Conservation (phyloP, 1,284 basidiomycete genomes). For the Paramarasmius palmivorus region DNA sequence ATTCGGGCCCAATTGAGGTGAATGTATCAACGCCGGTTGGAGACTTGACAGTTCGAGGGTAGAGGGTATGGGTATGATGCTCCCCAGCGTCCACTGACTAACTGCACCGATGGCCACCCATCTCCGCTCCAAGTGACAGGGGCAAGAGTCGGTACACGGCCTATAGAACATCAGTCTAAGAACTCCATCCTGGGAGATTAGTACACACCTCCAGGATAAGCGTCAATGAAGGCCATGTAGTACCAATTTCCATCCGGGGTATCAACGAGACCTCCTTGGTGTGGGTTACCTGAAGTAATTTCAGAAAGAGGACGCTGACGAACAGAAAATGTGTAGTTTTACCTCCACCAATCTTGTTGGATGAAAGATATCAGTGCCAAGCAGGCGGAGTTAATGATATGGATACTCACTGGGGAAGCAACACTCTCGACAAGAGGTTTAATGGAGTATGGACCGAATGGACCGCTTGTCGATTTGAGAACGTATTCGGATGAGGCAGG, state of each 20-base stretch:
- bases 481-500: constrained; percentile 15
- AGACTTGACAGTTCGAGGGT: constrained; percentile 10
- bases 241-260: constrained; percentile 17
- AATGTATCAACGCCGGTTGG: constrained; percentile 21
- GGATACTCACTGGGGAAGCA: constrained; percentile 6
- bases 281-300: constrained; percentile 12
- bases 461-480: constrained; percentile 11
- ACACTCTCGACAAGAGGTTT: constrained; percentile 9
- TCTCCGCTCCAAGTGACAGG: constrained; percentile 21
- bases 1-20: constrained; percentile 18
- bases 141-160: constrained; percentile 18
- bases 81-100: constrained; percentile 16
- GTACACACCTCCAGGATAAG: too few species aligned
- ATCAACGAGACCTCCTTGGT: constrained; percentile 20
- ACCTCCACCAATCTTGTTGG: too few species aligned
- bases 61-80: constrained; percentile 17
- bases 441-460: constrained; percentile 19
- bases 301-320: too few species aligned
- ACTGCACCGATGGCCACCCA: constrained; percentile 17
- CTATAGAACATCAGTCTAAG: too few species aligned
- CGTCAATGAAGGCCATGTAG: constrained; percentile 18
- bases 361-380: too few species aligned
- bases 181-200: too few species aligned
- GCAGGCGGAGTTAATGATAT: too few species aligned
- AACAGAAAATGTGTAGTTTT: too few species aligned